phyloP scores from a whole-genome alignment of 352 stramenopile species.

The Globisporangium megalacanthum region DNA sequence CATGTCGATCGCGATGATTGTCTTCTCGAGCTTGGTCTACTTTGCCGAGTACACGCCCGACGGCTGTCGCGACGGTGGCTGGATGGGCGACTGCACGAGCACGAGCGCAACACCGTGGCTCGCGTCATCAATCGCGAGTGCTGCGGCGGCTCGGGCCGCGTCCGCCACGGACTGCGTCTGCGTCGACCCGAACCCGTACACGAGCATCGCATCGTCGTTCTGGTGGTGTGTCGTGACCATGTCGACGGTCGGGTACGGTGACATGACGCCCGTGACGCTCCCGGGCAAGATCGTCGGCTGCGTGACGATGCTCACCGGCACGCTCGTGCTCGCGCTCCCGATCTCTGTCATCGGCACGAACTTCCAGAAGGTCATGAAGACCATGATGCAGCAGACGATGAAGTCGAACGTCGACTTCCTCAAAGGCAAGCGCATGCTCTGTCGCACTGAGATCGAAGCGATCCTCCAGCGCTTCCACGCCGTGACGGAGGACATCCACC shows the following conservation, averaged over 20 bases:
- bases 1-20: conserved; percentile 79
- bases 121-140: conserved; percentile 19
- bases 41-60: conserved; percentile 72
- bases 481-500: conserved; percentile 64
- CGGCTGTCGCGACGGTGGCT: conserved; percentile 50
- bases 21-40: conserved; percentile 83
- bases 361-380: conserved; percentile 85
- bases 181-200: conserved; percentile 79
- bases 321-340: conserved; percentile 84
- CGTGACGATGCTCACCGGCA: conserved; percentile 68
- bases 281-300: conserved; percentile 68
- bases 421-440: conserved; percentile 66
- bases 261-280: conserved; percentile 77
- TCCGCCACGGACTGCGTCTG: conserved; percentile 31
- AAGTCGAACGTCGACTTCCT: conserved; percentile 74
- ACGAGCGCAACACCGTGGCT: conserved; percentile 1
- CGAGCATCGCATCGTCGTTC: conserved; percentile 71
- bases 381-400: conserved; percentile 69
- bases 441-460: conserved; percentile 65
- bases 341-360: conserved; percentile 89
- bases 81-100: conserved; percentile 41
- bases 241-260: conserved; percentile 88
- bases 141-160: conserved; percentile 13
- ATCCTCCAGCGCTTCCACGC: conserved; percentile 69
- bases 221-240: conserved; percentile 92